These are phyloP conservation scores for Vigna angularis DNA, from an alignment of 306 rosid species.

Conservation along the genomic window DNA sequence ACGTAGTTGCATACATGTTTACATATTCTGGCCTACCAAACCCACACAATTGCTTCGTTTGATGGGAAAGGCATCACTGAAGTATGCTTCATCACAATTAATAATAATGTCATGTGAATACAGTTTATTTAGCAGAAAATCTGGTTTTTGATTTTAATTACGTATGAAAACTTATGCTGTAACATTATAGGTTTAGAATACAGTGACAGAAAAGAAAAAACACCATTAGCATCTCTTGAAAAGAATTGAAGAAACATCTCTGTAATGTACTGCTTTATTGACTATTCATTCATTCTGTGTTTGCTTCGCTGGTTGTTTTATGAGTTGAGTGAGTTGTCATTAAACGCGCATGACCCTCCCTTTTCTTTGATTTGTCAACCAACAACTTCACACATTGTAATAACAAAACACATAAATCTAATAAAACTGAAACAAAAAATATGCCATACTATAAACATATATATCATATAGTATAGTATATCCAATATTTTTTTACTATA, in stretches of 20 bases:
- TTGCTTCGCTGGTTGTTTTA: conserved; percentile 42
- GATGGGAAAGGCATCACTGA: conserved; percentile 34
- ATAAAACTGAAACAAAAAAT: not conserved
- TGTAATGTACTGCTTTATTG: not conserved
- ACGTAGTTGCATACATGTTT: not conserved
- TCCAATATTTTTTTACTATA: not conserved
- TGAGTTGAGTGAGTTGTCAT: conserved; percentile 49
- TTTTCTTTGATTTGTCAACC: conserved; percentile 10
- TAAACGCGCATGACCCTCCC: conserved; percentile 10
- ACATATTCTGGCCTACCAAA: conserved; percentile 18
- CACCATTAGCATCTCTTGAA: not conserved
- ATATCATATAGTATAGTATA: not conserved
- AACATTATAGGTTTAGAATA: no score
- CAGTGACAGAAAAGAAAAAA: no score
- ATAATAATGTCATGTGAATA: not conserved
- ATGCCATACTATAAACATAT: not conserved
- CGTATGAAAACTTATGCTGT: no score
- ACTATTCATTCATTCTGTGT: conserved; percentile 19
- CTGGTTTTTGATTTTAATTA: no score
- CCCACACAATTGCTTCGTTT: conserved; percentile 36
- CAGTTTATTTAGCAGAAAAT: no score
- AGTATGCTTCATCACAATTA: conserved; percentile 23
- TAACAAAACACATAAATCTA: not conserved
- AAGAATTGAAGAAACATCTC: conserved; percentile 1
- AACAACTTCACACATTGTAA: not conserved